A percentile compares a stretch with the other conserved stretches of the same genome.
Conservation (phyloP, 129 eudicot genomes). For the Cynara cardunculus region DNA sequence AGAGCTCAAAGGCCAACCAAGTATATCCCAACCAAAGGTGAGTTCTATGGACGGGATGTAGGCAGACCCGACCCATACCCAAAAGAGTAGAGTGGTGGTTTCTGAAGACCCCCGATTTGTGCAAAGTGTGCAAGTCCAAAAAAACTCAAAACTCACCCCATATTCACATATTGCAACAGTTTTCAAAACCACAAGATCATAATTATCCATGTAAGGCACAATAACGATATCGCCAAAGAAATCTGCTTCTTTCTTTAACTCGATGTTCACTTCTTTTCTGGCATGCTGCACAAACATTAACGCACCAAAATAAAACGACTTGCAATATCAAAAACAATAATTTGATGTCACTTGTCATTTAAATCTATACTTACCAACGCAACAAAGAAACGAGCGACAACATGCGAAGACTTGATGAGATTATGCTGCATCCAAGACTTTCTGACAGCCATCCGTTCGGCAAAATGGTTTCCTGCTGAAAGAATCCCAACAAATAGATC, state of each 20-base stretch:
- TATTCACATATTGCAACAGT: slow-evolving; percentile 87
- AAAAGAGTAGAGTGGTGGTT: too few relatives aligned
- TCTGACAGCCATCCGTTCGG: slow-evolving; percentile 97
- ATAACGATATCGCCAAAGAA: slow-evolving; percentile 84
- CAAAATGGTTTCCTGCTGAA: slow-evolving; percentile 95
- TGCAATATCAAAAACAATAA: not conserved
- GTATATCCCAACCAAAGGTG: too few relatives aligned
- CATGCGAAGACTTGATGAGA: slow-evolving; percentile 57
- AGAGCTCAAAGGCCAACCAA: not conserved
- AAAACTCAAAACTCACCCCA: slow-evolving; percentile 57
- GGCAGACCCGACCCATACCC: too few relatives aligned
- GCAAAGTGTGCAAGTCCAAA: too few relatives aligned
- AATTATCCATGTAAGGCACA: slow-evolving; percentile 90
- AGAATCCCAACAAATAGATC: slow-evolving; percentile 78
- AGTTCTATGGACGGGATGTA: too few relatives aligned
- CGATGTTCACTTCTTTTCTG: slow-evolving; percentile 72
- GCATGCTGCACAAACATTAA: slow-evolving; percentile 46
- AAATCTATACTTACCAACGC: slow-evolving; percentile 58
- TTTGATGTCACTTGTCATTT: not conserved
- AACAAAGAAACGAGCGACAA: slow-evolving; percentile 90
- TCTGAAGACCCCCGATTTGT: too few relatives aligned
- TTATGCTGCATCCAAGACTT: slow-evolving; percentile 96
- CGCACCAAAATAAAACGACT: not conserved
- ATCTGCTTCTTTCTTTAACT: slow-evolving; percentile 84
- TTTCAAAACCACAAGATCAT: slow-evolving; percentile 90